Conservation (phyloP, 352 stramenopile genomes). For the Peronospora farinosa region DNA sequence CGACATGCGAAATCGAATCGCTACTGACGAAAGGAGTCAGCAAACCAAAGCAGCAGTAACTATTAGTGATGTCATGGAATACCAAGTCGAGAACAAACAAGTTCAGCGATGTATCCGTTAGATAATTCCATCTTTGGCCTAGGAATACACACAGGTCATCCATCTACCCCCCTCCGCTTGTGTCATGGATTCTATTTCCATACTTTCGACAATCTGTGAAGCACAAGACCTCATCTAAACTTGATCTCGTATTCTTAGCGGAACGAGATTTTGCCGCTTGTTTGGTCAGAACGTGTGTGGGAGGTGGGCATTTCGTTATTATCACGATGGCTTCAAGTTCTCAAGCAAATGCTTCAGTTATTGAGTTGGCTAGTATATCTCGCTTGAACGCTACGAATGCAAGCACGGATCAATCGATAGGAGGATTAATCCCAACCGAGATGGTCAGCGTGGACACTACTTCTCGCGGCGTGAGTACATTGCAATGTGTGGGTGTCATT, state of each 20-base stretch:
- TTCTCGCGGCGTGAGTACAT: constrained; percentile 4
- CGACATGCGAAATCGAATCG: background rate
- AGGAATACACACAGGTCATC: constrained; percentile 2
- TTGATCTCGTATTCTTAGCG: background rate
- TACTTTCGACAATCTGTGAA: constrained; percentile 17
- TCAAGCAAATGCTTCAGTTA: background rate
- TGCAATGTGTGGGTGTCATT: constrained; percentile 14
- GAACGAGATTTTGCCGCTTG: constrained; percentile 1
- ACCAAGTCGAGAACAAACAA: background rate
- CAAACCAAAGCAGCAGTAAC: background rate
- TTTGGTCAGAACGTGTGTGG: background rate
- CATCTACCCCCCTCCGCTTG: constrained; percentile 2
- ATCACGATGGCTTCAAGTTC: constrained; percentile 17
- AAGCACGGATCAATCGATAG: constrained; percentile 4
- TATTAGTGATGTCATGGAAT: background rate
- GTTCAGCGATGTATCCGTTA: constrained; percentile 6
- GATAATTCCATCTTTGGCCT: constrained; percentile 16
- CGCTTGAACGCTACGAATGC: constrained; percentile 6
- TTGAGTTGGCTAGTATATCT: background rate
- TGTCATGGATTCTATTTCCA: constrained; percentile 18
- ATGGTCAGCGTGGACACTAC: background rate
- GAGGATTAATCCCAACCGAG: constrained; percentile 5
- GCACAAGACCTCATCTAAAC: constrained; percentile 1
- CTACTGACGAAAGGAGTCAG: constrained; percentile 8
- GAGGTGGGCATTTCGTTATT: constrained; percentile 16